A percentile compares a stretch with the other conserved stretches of the same genome.
Evolutionary conservation across 768 basidiomycete genomes (phyloP).

Genomic region (Chiua virens): DNA sequence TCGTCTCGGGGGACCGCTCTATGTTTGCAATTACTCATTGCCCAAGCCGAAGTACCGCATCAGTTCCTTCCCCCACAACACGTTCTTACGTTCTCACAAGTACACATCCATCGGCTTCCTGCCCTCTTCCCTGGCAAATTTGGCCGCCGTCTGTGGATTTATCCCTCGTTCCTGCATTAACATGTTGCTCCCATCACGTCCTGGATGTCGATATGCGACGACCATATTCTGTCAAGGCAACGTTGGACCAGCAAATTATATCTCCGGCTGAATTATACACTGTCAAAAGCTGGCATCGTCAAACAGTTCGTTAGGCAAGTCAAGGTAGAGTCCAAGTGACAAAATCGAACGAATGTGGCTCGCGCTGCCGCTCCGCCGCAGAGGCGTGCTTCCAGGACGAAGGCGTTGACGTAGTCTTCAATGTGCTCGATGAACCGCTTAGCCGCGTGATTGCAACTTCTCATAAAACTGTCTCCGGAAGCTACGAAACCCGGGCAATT

Average conservation of each 20-base stretch:
- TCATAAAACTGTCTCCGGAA: conserved; percentile 49
- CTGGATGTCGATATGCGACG: conserved; percentile 32
- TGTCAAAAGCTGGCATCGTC: conserved; percentile 53
- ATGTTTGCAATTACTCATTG: conserved; percentile 65
- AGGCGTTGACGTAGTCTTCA: conserved; percentile 57
- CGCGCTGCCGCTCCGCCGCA: conserved; percentile 71
- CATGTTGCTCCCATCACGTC: conserved; percentile 68
- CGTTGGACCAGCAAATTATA: conserved; percentile 71
- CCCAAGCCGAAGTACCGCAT: conserved; percentile 51
- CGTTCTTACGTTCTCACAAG: conserved; percentile 40
- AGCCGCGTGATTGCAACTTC: conserved; percentile 38
- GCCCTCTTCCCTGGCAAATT: conserved; percentile 55
- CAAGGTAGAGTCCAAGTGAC: conserved; percentile 60
- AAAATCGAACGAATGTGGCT: conserved; percentile 63
- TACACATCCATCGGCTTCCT: conserved; percentile 51
- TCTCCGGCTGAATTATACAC: conserved; percentile 62
- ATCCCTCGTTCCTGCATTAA: conserved; percentile 57
- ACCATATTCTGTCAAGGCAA: conserved; percentile 24
- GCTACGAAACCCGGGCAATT: conserved; percentile 32
- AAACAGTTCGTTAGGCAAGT: conserved; percentile 63
- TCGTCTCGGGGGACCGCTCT: conserved; percentile 70
- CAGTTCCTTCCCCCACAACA: conserved; percentile 51
- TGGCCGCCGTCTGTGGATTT: conserved; percentile 57
- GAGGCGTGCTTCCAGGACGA: no score
- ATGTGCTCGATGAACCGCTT: conserved; percentile 52